Evolutionary conservation across 805 yeast genomes (phyloP).

Genomic region (Kodamaea lidongshanica): DNA sequence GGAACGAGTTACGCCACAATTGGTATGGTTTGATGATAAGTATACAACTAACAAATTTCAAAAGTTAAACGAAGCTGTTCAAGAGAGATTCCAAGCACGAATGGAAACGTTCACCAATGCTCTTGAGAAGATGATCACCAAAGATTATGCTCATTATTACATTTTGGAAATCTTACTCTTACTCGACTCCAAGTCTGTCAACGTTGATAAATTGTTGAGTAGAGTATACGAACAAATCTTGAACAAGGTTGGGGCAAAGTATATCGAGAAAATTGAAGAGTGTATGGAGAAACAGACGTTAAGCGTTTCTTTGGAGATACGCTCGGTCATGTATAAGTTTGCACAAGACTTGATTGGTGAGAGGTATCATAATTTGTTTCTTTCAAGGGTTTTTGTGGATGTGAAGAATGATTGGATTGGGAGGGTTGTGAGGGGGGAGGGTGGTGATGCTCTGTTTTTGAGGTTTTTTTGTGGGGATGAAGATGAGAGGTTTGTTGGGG

Average conservation of each 20-base stretch:
- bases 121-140: not conserved
- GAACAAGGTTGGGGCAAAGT: constrained; percentile 4
- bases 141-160: constrained; percentile 10
- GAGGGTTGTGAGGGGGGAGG: constrained; percentile 4
- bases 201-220: constrained; percentile 1
- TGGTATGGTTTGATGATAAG: constrained; percentile 15
- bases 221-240: constrained; percentile 1
- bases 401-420: constrained; percentile 29
- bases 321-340: constrained; percentile 16
- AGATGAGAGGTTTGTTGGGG: too few species aligned
- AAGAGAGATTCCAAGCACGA: constrained; percentile 3
- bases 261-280: not conserved
- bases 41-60: constrained; percentile 12
- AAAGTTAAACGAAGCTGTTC: constrained; percentile 8
- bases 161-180: constrained; percentile 11
- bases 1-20: constrained; percentile 7
- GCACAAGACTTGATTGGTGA: constrained; percentile 7
- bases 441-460: too few species aligned
- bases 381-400: constrained; percentile 13
- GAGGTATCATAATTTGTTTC: constrained; percentile 19
- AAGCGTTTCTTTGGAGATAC: constrained; percentile 17
- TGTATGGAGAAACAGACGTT: constrained; percentile 1
- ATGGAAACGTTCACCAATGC: constrained; percentile 1
- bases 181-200: constrained; percentile 2
- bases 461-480: too few species aligned